Evolutionary conservation across 306 rosid species (phyloP).

Genomic region (Quercus aquifolioides): DNA sequence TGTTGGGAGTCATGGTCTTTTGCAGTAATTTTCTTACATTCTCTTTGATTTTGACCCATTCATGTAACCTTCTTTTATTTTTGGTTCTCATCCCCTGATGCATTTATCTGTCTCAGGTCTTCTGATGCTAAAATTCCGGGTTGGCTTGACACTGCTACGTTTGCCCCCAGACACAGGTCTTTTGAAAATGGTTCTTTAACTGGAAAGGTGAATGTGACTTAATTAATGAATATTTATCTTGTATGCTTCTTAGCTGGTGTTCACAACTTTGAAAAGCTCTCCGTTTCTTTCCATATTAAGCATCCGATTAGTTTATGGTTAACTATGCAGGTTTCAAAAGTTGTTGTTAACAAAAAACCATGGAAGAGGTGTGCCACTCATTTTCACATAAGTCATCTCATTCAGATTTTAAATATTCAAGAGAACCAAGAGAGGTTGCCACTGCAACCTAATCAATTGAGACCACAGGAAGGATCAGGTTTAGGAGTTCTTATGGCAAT

Average conservation of each 20-base stretch:
- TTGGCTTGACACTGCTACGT: conserved; percentile 27
- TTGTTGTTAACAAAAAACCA: conserved; percentile 14
- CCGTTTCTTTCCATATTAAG: not conserved
- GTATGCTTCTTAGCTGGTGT: not conserved
- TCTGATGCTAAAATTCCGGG: conserved; percentile 23
- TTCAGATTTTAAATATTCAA: conserved; percentile 32
- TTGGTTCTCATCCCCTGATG: not conserved
- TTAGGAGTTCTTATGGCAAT: conserved; percentile 26
- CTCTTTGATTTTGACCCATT: conserved; percentile 2
- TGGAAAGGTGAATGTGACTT: conserved; percentile 28
- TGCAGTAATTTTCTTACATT: conserved; percentile 15
- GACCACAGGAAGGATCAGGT: conserved; percentile 33
- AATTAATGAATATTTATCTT: not conserved
- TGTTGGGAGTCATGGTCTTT: conserved; percentile 14
- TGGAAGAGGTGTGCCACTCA: conserved; percentile 70
- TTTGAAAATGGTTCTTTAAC: conserved; percentile 23
- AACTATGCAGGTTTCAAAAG: conserved; percentile 35
- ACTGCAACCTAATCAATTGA: conserved; percentile 16
- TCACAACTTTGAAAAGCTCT: not conserved
- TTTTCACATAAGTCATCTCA: conserved; percentile 56
- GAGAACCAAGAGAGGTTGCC: conserved; percentile 21
- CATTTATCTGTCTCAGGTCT: conserved; percentile 24
- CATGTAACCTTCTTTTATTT: not conserved
- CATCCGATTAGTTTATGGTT: not conserved
- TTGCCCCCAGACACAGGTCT: not conserved